phyloP scores from a whole-genome alignment of 2,329 filamentous ascomycete genomes.

The Knoxdaviesia capensis region DNA sequence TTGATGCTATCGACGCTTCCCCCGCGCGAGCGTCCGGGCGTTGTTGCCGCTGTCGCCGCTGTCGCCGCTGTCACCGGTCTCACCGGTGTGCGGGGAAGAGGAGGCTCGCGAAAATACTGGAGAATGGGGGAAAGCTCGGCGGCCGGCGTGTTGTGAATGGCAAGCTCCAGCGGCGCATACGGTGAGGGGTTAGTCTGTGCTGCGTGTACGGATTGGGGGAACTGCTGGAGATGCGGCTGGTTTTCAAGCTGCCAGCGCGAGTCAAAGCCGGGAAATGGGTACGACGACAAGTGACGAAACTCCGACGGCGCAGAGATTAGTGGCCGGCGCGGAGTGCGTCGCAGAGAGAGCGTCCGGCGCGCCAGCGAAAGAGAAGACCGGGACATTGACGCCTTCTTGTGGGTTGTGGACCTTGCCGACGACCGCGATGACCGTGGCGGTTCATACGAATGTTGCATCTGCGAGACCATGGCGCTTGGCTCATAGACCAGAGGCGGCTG shows the following conservation, averaged over 20 bases:
- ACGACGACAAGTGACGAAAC: conserved; percentile 36
- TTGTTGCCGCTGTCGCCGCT: conserved; percentile 4
- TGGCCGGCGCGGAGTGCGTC: conserved; percentile 26
- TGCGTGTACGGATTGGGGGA: too few species aligned
- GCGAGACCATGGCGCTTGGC: too few species aligned
- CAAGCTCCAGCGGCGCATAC: conserved; percentile 36
- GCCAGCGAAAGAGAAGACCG: too few species aligned
- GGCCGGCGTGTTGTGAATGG: conserved; percentile 19
- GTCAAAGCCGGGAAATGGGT: conserved; percentile 12
- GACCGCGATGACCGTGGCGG: too few species aligned
- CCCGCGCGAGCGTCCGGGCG: too few species aligned
- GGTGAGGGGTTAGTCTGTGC: conserved; percentile 8
- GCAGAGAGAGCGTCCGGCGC: conserved; percentile 17
- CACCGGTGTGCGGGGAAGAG: background rate
- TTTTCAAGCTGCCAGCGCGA: background rate
- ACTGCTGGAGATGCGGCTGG: conserved; percentile 8
- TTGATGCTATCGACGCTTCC: conserved; percentile 11
- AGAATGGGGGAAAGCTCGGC: conserved; percentile 33
- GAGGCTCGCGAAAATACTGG: conserved; percentile 24
- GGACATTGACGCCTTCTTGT: too few species aligned
- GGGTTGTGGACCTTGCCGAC: too few species aligned
- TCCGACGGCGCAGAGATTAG: conserved; percentile 29
- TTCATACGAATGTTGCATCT: too few species aligned
- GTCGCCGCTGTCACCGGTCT: background rate
- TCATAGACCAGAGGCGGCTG: too few species aligned